These are phyloP conservation scores for Saccharomyces hybrid DNA, from an alignment of 1,139 yeast species.

Conservation along the genomic window DNA sequence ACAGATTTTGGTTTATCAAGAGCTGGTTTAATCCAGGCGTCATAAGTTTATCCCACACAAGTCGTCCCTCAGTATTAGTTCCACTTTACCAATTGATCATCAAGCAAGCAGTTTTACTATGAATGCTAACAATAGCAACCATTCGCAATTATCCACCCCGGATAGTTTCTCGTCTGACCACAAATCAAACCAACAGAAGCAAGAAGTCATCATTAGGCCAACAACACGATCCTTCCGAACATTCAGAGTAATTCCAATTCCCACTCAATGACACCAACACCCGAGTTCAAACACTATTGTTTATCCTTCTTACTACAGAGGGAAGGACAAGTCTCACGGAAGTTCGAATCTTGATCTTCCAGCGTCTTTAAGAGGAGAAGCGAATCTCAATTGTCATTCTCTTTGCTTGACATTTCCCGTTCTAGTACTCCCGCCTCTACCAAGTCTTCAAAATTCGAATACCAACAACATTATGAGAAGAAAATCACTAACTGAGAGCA, in stretches of 20 bases:
- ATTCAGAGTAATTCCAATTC: slow-evolving; percentile 3
- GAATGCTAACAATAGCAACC: neutral
- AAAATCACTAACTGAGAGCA: slow-evolving; percentile 7
- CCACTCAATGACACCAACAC: slow-evolving; percentile 1
- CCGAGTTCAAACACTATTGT: neutral
- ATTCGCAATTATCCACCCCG: slow-evolving; percentile 3
- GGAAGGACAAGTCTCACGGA: neutral
- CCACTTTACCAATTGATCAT: slow-evolving; percentile 1
- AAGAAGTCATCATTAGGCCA: neutral
- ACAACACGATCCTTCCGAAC: neutral
- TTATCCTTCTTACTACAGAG: neutral
- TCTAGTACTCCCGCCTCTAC: slow-evolving; percentile 29
- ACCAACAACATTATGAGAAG: slow-evolving; percentile 9
- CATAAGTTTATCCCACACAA: slow-evolving; percentile 38
- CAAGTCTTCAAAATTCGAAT: slow-evolving; percentile 6
- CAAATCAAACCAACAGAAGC: neutral
- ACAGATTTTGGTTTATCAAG: slow-evolving; percentile 93
- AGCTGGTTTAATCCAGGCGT: slow-evolving; percentile 80
- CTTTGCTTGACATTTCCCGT: slow-evolving; percentile 24
- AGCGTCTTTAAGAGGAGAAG: slow-evolving; percentile 21
- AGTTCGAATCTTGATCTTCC: slow-evolving; percentile 35
- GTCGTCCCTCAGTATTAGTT: slow-evolving; percentile 7
- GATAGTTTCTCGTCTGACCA: neutral
- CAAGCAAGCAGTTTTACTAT: neutral
- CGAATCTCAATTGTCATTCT: slow-evolving; percentile 29